Conservation (phyloP, 176 grass and related monocot species). For the Urochloa ruziziensis region DNA sequence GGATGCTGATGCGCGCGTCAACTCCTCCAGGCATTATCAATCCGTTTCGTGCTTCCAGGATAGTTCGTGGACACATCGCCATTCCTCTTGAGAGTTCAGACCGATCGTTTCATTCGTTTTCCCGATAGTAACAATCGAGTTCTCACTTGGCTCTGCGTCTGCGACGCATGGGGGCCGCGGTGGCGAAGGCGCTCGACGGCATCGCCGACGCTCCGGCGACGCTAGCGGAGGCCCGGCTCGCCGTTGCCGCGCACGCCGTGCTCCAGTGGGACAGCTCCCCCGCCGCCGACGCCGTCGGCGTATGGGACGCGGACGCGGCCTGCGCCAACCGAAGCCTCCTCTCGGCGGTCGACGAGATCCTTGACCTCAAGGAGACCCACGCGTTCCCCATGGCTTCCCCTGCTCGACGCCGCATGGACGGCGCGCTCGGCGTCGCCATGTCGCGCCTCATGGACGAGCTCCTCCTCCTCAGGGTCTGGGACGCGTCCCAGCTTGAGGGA, state of each 20-base stretch:
- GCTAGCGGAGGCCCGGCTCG: neutral
- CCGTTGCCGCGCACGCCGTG: neutral
- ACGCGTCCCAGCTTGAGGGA: constrained; percentile 9
- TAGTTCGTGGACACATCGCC: too few species aligned
- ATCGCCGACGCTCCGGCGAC: neutral
- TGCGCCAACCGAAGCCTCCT: constrained; percentile 12
- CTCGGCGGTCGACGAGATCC: constrained; percentile 11
- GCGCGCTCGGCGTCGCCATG: constrained; percentile 12
- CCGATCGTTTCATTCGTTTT: too few species aligned
- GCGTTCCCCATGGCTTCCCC: constrained; percentile 20
- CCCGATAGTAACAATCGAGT: too few species aligned
- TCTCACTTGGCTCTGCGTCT: too few species aligned
- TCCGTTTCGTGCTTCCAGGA: too few species aligned
- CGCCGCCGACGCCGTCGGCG: neutral
- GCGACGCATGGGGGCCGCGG: constrained; percentile 1
- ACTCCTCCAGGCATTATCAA: too few species aligned
- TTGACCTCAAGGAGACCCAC: constrained; percentile 20
- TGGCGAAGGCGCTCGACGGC: neutral
- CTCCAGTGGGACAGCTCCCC: neutral
- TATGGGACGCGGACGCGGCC: constrained; percentile 11
- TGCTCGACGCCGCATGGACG: constrained; percentile 1
- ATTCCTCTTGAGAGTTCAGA: too few species aligned
- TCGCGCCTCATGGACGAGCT: constrained; percentile 19
- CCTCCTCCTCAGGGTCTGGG: constrained; percentile 29
- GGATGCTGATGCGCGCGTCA: too few species aligned